A percentile compares a stretch with the other conserved stretches of the same genome.
Conservation (phyloP, 345 rosid species). For the Stellera chamaejasme region DNA sequence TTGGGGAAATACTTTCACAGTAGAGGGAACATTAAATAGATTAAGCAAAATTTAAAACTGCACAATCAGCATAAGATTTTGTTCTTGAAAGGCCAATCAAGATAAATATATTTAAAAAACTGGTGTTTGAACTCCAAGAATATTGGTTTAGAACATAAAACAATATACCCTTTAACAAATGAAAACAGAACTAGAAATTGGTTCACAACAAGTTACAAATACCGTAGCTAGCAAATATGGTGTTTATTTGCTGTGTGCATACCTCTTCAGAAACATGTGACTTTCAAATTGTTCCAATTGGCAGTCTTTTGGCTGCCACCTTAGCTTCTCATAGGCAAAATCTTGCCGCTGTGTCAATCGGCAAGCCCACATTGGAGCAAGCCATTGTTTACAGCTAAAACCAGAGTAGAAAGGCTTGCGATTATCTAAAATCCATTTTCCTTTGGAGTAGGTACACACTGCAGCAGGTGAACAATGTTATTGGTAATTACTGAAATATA, state of each 20-base stretch:
- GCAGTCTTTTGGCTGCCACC: constrained; percentile 79
- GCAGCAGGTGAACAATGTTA: constrained; percentile 11
- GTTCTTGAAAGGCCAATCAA: too few relatives aligned
- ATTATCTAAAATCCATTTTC: constrained; percentile 51
- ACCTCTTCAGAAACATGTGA: constrained; percentile 60
- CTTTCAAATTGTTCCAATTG: constrained; percentile 53
- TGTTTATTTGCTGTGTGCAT: not conserved
- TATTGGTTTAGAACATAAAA: too few relatives aligned
- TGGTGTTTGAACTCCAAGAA: too few relatives aligned
- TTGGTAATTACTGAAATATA: not conserved
- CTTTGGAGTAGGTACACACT: constrained; percentile 67
- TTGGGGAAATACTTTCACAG: too few relatives aligned
- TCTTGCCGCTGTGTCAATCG: constrained; percentile 49
- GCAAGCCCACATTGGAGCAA: constrained; percentile 74
- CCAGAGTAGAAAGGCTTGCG: constrained; percentile 61
- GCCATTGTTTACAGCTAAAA: constrained; percentile 54
- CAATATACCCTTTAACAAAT: not conserved
- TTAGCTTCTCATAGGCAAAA: constrained; percentile 62
- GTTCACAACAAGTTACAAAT: not conserved
- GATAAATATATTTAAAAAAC: too few relatives aligned
- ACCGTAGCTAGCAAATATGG: not conserved
- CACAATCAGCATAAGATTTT: too few relatives aligned
- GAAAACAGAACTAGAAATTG: not conserved
- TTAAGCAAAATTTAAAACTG: too few relatives aligned
- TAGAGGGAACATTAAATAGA: too few relatives aligned